phyloP scores from a whole-genome alignment of 2,329 filamentous ascomycete species.

The Stachybotrys chartarum region DNA sequence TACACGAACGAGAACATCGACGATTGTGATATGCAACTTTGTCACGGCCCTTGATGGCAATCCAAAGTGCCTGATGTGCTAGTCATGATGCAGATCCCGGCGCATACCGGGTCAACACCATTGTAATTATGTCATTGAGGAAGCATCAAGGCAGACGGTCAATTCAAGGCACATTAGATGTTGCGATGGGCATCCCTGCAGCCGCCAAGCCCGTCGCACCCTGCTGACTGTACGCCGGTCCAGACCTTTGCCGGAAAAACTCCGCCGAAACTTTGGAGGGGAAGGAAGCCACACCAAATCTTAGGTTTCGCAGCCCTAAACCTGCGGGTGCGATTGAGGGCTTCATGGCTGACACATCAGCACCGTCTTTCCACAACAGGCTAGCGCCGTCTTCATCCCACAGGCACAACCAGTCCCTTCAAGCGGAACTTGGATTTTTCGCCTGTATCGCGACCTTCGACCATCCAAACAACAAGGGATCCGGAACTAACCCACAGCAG shows the following conservation, averaged over 20 bases:
- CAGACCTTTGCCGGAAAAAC: neutral
- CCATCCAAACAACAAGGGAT: slow-evolving; percentile 26
- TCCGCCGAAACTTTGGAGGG: neutral
- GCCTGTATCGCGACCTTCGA: slow-evolving; percentile 31
- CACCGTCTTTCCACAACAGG: slow-evolving; percentile 18
- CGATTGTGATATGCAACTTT: too few relatives aligned
- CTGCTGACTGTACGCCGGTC: neutral
- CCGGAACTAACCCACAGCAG: slow-evolving; percentile 33
- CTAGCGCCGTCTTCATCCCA: slow-evolving; percentile 22
- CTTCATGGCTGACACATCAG: slow-evolving; percentile 26
- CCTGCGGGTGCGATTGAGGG: slow-evolving; percentile 18
- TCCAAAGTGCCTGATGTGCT: neutral
- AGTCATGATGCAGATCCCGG: neutral
- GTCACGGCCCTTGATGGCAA: too few relatives aligned
- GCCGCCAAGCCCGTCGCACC: neutral
- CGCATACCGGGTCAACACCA: too few relatives aligned
- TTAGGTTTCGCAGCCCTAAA: slow-evolving; percentile 37
- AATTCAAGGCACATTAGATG: neutral
- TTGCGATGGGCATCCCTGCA: neutral
- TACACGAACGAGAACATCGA: neutral
- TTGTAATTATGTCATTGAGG: neutral
- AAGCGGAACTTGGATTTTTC: slow-evolving; percentile 33
- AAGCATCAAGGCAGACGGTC: neutral
- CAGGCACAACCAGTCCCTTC: slow-evolving; percentile 32
- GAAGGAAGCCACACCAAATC: slow-evolving; percentile 1